phyloP scores from a whole-genome alignment of 495 filamentous ascomycete species.

The Xylaria intraflava region DNA sequence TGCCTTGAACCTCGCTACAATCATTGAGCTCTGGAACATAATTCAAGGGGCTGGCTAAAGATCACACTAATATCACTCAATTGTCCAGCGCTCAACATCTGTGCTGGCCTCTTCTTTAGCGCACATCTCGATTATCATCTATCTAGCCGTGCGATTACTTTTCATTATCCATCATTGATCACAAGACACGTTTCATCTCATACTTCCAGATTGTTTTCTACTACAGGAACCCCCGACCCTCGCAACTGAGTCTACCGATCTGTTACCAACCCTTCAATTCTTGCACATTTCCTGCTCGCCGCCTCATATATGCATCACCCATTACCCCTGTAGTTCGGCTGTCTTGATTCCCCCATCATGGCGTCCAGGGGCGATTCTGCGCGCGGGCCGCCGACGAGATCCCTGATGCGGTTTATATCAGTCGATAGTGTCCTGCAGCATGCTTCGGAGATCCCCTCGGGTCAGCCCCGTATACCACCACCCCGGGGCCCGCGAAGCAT shows the following conservation, averaged over 20 bases:
- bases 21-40: no score
- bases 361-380: slow-evolving; percentile 16
- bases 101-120: no score
- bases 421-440: slow-evolving; percentile 95
- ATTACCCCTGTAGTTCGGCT: neutral
- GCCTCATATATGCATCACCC: neutral
- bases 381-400: slow-evolving; percentile 23
- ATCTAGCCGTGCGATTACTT: neutral
- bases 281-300: neutral
- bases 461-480: slow-evolving; percentile 74
- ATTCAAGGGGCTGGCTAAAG: no score
- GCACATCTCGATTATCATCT: neutral
- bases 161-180: neutral
- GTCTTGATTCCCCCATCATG: slow-evolving; percentile 6
- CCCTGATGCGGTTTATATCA: slow-evolving; percentile 74
- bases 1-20: no score
- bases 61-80: no score
- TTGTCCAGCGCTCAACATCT: no score
- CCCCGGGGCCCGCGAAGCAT: slow-evolving; percentile 34
- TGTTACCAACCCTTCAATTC: neutral
- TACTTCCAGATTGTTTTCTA: neutral
- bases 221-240: neutral
- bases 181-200: no score
- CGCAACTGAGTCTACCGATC: neutral
- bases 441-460: slow-evolving; percentile 90